A percentile compares a stretch with the other conserved stretches of the same genome.
Conservation (phyloP, 2,329 filamentous ascomycete species). For the Aspergillus fructus region DNA sequence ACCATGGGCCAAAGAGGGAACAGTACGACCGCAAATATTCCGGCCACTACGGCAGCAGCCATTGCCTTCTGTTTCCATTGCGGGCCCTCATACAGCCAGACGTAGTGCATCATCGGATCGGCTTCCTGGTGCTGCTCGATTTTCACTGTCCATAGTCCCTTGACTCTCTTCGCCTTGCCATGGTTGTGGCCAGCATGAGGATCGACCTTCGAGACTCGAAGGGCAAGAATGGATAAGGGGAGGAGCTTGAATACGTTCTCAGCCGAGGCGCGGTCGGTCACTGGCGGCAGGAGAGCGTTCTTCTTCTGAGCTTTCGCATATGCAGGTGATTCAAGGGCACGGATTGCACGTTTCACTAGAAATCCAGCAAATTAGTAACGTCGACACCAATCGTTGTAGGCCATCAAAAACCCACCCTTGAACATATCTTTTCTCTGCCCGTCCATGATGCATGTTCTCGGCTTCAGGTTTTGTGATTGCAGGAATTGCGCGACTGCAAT, state of each 20-base stretch:
- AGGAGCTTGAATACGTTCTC: slow-evolving; percentile 95
- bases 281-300: slow-evolving; percentile 82
- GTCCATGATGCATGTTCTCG: slow-evolving; percentile 86
- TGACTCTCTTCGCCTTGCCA: slow-evolving; percentile 75
- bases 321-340: slow-evolving; percentile 81
- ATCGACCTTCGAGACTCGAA: slow-evolving; percentile 82
- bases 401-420: slow-evolving; percentile 59
- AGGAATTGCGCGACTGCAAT: slow-evolving; percentile 88
- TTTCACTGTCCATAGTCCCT: slow-evolving; percentile 93
- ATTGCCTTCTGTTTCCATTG: slow-evolving; percentile 94
- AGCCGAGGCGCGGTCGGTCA: slow-evolving; percentile 83
- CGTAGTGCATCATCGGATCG: slow-evolving; percentile 72
- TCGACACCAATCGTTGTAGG: neutral
- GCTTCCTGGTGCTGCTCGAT: slow-evolving; percentile 93
- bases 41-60: slow-evolving; percentile 74
- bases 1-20: slow-evolving; percentile 96
- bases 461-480: slow-evolving; percentile 79
- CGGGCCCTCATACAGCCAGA: slow-evolving; percentile 92
- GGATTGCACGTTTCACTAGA: slow-evolving; percentile 89
- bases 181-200: slow-evolving; percentile 74
- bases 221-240: slow-evolving; percentile 87
- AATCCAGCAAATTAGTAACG: slow-evolving; percentile 5
- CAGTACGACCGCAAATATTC: slow-evolving; percentile 85
- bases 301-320: slow-evolving; percentile 86
- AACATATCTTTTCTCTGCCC: slow-evolving; percentile 99